Evolutionary conservation across 371 early-diverging fungal species (phyloP), one percentile per base, ranked within the genome.

Genomic region (Mortierella sp.): DNA sequence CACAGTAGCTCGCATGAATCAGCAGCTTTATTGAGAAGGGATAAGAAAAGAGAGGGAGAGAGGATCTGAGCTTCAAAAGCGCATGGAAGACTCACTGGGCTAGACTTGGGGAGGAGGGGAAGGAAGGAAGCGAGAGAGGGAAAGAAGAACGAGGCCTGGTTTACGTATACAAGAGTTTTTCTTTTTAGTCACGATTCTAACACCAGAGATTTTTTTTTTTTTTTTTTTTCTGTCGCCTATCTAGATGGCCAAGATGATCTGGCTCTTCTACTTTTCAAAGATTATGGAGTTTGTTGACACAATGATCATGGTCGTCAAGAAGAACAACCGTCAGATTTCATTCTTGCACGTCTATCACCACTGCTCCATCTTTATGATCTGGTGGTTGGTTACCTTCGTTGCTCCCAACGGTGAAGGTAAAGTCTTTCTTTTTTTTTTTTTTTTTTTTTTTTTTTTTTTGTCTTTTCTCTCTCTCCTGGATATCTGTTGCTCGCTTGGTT

Each of bases 281-380:
- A 84, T 82, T 53, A 72, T 83, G 67, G 90, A 90, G 82, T 89
- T 90, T 64, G 73, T 85, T 25, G 90, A 90, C 69, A 90, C 90
- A n/a, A 83, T 87, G 72, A 89, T 89, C 66, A 90, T 90, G 88
- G 76, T 88, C 26, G 58, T 89, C 57, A 88, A 89, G 75, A 86
- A 88, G 81, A 90, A 90, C 83, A 81, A 84, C 75, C 87, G 85
- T 28, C 91, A 90, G 66, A 85, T 90, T 47, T 86, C 88, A 1
- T 90, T 90, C 82, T 70, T 91, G 67, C 91, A 91, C 74, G 79
- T 91, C 50, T 91, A 91, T 82, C 91, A 91, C 73, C 91, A 91
- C 79, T 66, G 72, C 62, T 86, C 89, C 60, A 86, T 91, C 66
- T 87, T 91, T 66, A 71, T 74, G 53, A 82, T 89, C 64, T 88